phyloP scores from a whole-genome alignment of 2,329 filamentous ascomycete species.

The Colletotrichum musae region DNA sequence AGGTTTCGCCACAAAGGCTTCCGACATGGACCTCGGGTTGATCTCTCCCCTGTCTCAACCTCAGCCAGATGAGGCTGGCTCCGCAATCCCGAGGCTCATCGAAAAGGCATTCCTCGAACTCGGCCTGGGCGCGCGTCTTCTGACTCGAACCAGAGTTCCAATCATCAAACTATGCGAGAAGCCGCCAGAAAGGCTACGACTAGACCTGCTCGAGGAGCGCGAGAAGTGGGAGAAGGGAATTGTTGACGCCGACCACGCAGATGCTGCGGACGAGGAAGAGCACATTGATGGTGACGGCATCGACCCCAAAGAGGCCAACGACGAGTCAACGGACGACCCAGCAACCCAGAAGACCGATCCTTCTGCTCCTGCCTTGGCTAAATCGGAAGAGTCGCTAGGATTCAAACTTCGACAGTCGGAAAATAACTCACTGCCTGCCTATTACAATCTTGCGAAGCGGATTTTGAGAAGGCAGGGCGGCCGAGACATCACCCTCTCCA shows the following conservation, averaged over 20 bases:
- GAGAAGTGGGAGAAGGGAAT: conserved; percentile 78
- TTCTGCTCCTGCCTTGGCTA: neutral
- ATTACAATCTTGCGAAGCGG: conserved; percentile 65
- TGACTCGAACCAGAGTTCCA: conserved; percentile 85
- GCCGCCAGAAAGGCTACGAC: conserved; percentile 73
- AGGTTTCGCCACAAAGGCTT: conserved; percentile 88
- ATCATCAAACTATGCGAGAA: conserved; percentile 89
- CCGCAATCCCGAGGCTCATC: conserved; percentile 79
- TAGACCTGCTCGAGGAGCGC: conserved; percentile 75
- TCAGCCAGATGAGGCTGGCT: conserved; percentile 67
- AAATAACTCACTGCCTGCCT: conserved; percentile 59
- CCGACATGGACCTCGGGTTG: conserved; percentile 91
- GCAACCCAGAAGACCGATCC: neutral
- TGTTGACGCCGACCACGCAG: conserved; percentile 53
- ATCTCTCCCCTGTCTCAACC: conserved; percentile 74
- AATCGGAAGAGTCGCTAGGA: neutral
- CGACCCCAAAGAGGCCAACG: conserved; percentile 15
- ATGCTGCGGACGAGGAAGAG: conserved; percentile 50
- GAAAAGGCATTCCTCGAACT: conserved; percentile 81
- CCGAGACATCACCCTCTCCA: conserved; percentile 65
- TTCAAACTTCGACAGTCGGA: conserved; percentile 57
- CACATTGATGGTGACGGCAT: conserved; percentile 5
- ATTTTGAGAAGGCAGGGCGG: conserved; percentile 63
- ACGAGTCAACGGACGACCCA: conserved; percentile 21
- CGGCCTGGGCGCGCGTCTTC: conserved; percentile 81